These are phyloP conservation scores for Aspergillus bombycis DNA, from an alignment of 2,329 filamentous ascomycete genomes.

Conservation along the genomic window DNA sequence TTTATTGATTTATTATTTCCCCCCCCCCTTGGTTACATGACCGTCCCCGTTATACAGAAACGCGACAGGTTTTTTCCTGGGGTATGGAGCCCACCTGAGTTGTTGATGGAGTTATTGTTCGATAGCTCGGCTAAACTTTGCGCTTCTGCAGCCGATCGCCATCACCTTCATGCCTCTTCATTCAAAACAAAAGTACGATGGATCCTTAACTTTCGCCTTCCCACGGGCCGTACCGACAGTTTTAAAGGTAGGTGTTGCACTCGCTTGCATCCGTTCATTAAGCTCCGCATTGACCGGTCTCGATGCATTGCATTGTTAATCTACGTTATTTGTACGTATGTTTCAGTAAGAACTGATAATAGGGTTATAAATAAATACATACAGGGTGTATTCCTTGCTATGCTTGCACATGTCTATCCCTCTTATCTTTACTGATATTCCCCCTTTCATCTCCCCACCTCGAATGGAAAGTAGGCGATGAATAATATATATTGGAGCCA, in stretches of 20 bases:
- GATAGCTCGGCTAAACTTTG: conserved; percentile 3
- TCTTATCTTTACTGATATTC: neutral
- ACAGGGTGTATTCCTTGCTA: neutral
- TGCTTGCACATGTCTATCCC: too few relatives aligned
- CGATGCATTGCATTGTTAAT: conserved; percentile 1
- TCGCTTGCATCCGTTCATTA: conserved; percentile 9
- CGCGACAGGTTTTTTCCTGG: too few relatives aligned
- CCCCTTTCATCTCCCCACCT: neutral
- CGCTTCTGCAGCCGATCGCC: neutral
- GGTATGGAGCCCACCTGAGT: neutral
- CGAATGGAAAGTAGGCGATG: neutral
- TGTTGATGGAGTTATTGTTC: neutral
- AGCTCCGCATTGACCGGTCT: conserved; percentile 10
- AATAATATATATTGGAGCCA: neutral
- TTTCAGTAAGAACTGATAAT: neutral
- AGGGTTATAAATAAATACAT: neutral
- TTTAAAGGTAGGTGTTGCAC: neutral
- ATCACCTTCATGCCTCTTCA: neutral
- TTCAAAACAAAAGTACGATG: conserved; percentile 11
- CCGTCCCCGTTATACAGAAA: neutral
- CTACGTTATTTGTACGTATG: neutral
- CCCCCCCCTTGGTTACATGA: neutral
- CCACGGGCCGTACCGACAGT: conserved; percentile 20
- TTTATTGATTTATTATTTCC: neutral
- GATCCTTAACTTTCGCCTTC: conserved; percentile 7